Evolutionary conservation across 805 yeast genomes (phyloP).

Genomic region (Blastobotrys mokoenaii): DNA sequence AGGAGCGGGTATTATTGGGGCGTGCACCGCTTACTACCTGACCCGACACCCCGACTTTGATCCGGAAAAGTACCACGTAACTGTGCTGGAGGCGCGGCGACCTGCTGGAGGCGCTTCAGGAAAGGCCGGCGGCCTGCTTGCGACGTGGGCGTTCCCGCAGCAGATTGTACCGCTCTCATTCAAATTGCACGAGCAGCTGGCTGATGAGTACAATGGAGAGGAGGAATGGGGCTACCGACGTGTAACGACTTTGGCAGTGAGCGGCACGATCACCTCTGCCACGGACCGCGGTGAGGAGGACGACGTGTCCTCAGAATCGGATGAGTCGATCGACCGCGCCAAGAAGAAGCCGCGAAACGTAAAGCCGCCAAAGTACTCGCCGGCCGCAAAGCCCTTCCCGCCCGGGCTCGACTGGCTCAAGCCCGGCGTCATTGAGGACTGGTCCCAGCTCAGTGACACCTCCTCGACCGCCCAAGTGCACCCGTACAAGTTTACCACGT

Average conservation of each 20-base stretch:
- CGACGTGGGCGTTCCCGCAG: constrained; percentile 95
- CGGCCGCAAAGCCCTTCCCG: constrained; percentile 4
- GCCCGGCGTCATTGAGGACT: constrained; percentile 43
- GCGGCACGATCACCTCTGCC: constrained; percentile 22
- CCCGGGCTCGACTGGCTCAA: constrained; percentile 61
- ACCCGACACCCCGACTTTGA: constrained; percentile 77
- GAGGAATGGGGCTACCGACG: constrained; percentile 90
- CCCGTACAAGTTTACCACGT: constrained; percentile 89
- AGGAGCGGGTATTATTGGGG: constrained; percentile 90
- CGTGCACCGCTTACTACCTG: constrained; percentile 84
- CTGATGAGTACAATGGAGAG: constrained; percentile 74
- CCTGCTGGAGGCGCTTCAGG: constrained; percentile 98
- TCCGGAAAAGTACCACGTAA: constrained; percentile 65
- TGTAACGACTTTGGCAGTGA: constrained; percentile 76
- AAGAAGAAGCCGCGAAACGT: constrained; percentile 13
- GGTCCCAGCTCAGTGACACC: constrained; percentile 52
- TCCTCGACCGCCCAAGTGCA: constrained; percentile 95
- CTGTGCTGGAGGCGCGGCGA: constrained; percentile 78
- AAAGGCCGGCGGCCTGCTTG: constrained; percentile 92
- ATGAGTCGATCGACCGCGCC: no score
- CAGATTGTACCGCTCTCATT: constrained; percentile 87
- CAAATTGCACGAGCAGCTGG: constrained; percentile 72
- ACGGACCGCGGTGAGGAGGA: no score
- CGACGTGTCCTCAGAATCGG: no score
- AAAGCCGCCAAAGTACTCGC: no score